A percentile compares a stretch with the other conserved stretches of the same genome.
phyloP scores from a whole-genome alignment of 116 monocot genomes.

The Papilionanthe hybrid region DNA sequence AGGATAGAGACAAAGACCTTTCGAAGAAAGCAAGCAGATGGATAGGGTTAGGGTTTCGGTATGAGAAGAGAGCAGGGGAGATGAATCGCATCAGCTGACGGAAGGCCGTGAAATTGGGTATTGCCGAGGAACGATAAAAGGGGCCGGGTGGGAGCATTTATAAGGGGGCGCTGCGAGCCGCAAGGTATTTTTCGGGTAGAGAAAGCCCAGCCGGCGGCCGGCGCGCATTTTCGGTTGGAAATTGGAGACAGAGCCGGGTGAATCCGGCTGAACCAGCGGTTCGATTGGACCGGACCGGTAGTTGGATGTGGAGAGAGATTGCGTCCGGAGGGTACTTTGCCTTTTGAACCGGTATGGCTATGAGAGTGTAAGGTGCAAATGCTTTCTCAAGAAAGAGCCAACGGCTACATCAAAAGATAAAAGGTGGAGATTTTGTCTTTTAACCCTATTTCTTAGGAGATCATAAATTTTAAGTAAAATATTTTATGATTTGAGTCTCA shows the following conservation, averaged over 20 bases:
- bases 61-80: background rate
- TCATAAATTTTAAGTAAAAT: too few species aligned
- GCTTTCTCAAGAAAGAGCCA: too few species aligned
- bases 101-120: background rate
- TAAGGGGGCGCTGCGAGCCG: background rate
- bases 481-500: too few species aligned
- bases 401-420: too few species aligned
- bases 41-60: constrained; percentile 10
- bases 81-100: constrained; percentile 24
- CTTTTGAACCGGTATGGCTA: too few species aligned
- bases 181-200: background rate
- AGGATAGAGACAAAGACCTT: background rate
- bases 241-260: background rate
- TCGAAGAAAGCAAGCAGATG: background rate
- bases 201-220: constrained; percentile 30
- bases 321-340: background rate
- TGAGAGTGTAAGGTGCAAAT: too few species aligned
- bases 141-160: constrained; percentile 16
- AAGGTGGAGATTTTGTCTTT: too few species aligned
- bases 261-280: background rate
- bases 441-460: too few species aligned
- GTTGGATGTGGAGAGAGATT: constrained; percentile 7
- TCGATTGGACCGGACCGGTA: constrained; percentile 16
- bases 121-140: background rate
- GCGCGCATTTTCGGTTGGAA: constrained; percentile 21